Conservation (phyloP, 805 yeast genomes). For the Metschnikowia kunwiensis region DNA sequence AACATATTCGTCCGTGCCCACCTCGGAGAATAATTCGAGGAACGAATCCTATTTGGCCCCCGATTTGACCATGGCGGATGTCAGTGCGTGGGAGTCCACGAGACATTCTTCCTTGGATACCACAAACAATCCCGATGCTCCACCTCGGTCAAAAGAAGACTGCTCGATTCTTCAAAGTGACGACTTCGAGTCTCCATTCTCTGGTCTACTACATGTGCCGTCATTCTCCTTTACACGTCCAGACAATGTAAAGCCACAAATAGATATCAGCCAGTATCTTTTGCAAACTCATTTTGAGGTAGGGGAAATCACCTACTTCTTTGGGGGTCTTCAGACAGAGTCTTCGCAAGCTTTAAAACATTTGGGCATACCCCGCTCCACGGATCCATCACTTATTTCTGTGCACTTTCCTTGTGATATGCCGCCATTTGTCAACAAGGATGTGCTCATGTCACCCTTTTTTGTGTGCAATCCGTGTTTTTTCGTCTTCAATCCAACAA, state of each 20-base stretch:
- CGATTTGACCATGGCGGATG: conserved; percentile 5
- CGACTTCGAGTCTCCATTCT: conserved; percentile 15
- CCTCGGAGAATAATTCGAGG: background rate
- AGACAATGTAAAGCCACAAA: conserved; percentile 1
- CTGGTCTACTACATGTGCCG: conserved; percentile 18
- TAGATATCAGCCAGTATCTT: conserved; percentile 10
- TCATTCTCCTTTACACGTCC: conserved; percentile 11
- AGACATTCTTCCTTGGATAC: conserved; percentile 9
- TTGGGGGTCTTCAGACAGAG: conserved; percentile 34
- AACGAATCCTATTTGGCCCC: conserved; percentile 5
- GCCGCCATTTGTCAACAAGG: conserved; percentile 39
- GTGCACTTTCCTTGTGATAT: conserved; percentile 36
- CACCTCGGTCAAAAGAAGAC: background rate
- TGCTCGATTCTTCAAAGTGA: conserved; percentile 12
- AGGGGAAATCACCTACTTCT: conserved; percentile 31
- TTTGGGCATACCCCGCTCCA: conserved; percentile 33
- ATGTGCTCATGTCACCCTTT: conserved; percentile 39
- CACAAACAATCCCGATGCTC: conserved; percentile 1
- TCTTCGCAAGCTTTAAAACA: conserved; percentile 19
- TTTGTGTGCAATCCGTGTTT: conserved; percentile 37
- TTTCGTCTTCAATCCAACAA: conserved; percentile 27
- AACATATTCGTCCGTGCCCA: conserved; percentile 5
- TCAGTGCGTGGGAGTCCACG: conserved; percentile 1
- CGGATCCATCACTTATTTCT: conserved; percentile 30
- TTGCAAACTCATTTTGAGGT: conserved; percentile 34